Percentiles rank a stretch among this genome's conserved stretches.
phyloP scores from a whole-genome alignment of 305 asterid species.

The Salvia sclarea region DNA sequence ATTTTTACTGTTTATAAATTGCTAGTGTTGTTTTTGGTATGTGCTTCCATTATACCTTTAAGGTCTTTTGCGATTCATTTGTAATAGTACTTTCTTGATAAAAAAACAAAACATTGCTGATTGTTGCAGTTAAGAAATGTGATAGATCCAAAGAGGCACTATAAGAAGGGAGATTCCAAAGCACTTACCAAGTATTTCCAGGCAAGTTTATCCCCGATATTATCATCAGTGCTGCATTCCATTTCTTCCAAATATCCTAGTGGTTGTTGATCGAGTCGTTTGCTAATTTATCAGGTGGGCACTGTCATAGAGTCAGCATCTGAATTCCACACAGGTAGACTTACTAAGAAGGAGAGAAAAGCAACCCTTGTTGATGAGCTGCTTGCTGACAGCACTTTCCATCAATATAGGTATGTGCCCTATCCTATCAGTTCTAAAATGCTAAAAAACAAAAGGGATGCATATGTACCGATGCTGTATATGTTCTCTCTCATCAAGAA shows the following conservation, averaged over 20 bases:
- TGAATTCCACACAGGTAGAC: constrained; percentile 67
- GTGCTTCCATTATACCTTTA: neutral
- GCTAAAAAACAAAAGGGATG: neutral
- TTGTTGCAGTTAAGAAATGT: constrained; percentile 62
- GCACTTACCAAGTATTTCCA: constrained; percentile 82
- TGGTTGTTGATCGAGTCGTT: constrained; percentile 6
- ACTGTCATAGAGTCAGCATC: constrained; percentile 71
- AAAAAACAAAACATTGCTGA: constrained; percentile 11
- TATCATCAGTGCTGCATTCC: neutral
- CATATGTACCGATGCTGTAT: neutral
- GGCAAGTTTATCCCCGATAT: constrained; percentile 41
- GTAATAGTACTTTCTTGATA: constrained; percentile 12
- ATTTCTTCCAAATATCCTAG: constrained; percentile 2
- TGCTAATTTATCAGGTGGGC: constrained; percentile 57
- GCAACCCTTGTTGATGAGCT: constrained; percentile 74
- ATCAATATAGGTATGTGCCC: constrained; percentile 50
- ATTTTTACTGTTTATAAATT: neutral
- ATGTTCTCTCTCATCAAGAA: neutral
- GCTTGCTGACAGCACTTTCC: constrained; percentile 56
- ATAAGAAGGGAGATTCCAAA: constrained; percentile 71
- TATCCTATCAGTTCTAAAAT: neutral
- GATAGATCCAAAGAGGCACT: constrained; percentile 81
- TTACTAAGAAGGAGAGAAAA: constrained; percentile 84
- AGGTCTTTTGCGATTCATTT: constrained; percentile 3
- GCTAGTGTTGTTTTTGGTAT: neutral